Evolutionary conservation across 352 stramenopile species (phyloP), one percentile per base, ranked within the genome.

Genomic region (Aphanomyces astaci): DNA sequence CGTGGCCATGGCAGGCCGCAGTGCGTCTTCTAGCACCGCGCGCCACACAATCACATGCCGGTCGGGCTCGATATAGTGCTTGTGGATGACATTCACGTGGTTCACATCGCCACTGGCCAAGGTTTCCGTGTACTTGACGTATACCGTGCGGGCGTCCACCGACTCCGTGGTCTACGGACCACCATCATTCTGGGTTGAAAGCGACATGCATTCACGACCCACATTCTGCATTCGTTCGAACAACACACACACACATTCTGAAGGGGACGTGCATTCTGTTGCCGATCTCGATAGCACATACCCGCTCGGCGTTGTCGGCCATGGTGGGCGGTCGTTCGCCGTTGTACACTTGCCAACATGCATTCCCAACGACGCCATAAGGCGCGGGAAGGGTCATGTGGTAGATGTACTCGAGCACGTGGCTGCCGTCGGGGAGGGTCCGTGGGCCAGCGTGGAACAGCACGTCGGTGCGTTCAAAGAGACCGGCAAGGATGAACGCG

Each of bases 31-130:
- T 13, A 65, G 36, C 4, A 65, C 56, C 1, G 56, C 25, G 22
- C 56, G 56, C 56, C 56, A 65, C 28, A 53, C 56, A 28, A 65
- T 53, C 2, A 65, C 36, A 65, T 65, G 32, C 5, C 56, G 56
- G 25, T 36, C 33, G 3, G 46, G 31, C 48, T 65, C 56, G 11
- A 25, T 2, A 39, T 52, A 65, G 1, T 27, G 33, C 36, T 65
- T 65, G 56, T 46, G 36, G 40, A 65, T 65, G 17, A n/a, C n/a
- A 27, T 65, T 65, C 2, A 39, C 46, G 25, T 46, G 24, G 30
- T 9, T 36, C 4, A 46, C 22, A 4, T 10, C 2, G 1, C 28
- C 17, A 1, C 15, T 19, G 10, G 53, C 53, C 28, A 28, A 62
- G 1, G 28, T 43, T 31, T 62, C 53, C 19, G 13, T 27, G 51